These are phyloP conservation scores for Serendipita indica DNA, from an alignment of 768 basidiomycete genomes.

Conservation along the genomic window DNA sequence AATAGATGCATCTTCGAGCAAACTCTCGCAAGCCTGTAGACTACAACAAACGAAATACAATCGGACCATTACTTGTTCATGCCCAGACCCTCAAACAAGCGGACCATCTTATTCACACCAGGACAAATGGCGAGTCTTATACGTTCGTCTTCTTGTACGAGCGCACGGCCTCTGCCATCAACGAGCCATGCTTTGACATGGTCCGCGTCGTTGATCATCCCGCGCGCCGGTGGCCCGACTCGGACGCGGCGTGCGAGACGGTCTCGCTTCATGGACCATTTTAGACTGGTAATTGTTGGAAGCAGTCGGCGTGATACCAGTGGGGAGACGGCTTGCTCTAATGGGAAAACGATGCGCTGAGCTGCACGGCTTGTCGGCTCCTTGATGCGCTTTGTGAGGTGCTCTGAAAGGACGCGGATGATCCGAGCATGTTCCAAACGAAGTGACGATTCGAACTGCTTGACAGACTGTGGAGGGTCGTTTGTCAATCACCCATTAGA, in stretches of 20 bases:
- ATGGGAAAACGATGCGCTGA: too few relatives aligned
- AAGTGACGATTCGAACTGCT: not conserved
- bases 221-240: not conserved
- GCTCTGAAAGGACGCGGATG: not conserved
- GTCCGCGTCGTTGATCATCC: not conserved
- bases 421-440: not conserved
- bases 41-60: too few relatives aligned
- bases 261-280: not conserved
- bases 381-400: not conserved
- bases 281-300: not conserved
- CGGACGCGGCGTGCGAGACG: not conserved
- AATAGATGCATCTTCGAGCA: conserved; percentile 19
- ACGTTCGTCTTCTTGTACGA: not conserved
- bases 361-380: too few relatives aligned
- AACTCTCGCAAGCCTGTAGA: too few relatives aligned
- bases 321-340: not conserved
- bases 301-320: not conserved
- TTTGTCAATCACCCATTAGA: not conserved
- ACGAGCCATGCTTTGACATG: not conserved
- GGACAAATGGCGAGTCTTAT: not conserved
- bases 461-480: not conserved
- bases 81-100: conserved; percentile 11
- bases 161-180: not conserved
- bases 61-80: too few relatives aligned
- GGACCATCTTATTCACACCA: not conserved